phyloP scores from a whole-genome alignment of 352 stramenopile species.

The Phytophthora hybrid region DNA sequence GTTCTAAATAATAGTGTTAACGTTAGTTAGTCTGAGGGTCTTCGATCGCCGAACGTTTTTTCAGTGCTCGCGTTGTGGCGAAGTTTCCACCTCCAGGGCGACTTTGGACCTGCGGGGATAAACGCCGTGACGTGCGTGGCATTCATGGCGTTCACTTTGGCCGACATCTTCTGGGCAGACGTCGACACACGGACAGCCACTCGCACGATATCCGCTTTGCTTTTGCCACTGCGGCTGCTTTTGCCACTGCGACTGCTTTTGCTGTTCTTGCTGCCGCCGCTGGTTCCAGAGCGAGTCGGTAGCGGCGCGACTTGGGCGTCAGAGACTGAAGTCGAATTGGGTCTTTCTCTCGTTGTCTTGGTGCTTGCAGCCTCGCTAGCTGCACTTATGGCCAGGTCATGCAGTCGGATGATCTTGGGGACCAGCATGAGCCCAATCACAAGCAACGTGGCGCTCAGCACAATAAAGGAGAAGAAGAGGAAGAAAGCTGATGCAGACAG shows the following conservation, averaged over 20 bases:
- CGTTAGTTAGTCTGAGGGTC: not conserved
- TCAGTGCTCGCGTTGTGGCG: not conserved
- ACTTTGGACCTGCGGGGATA: not conserved
- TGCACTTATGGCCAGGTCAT: conserved; percentile 20
- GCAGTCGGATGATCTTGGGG: conserved; percentile 42
- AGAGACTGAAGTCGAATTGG: conserved; percentile 20
- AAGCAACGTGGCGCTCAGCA: conserved; percentile 38
- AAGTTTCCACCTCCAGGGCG: conserved; percentile 23
- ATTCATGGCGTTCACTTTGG: conserved; percentile 32
- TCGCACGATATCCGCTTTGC: conserved; percentile 29
- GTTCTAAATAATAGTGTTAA: not conserved
- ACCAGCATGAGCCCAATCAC: conserved; percentile 51
- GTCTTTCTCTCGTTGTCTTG: conserved; percentile 6
- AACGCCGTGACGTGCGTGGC: conserved; percentile 30
- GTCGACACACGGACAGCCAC: conserved; percentile 7
- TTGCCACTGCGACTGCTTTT: conserved; percentile 11
- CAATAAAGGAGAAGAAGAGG: conserved; percentile 43
- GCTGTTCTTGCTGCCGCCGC: conserved; percentile 16
- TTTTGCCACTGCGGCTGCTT: conserved; percentile 12
- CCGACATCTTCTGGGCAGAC: conserved; percentile 22
- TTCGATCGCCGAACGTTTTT: not conserved
- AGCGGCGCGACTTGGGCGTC: conserved; percentile 20
- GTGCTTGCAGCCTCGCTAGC: conserved; percentile 10
- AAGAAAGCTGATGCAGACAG: conserved; percentile 47
- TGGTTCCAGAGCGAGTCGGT: conserved; percentile 4